Evolutionary conservation across 768 basidiomycete genomes (phyloP).

Genomic region (Auriscalpium vulgare): DNA sequence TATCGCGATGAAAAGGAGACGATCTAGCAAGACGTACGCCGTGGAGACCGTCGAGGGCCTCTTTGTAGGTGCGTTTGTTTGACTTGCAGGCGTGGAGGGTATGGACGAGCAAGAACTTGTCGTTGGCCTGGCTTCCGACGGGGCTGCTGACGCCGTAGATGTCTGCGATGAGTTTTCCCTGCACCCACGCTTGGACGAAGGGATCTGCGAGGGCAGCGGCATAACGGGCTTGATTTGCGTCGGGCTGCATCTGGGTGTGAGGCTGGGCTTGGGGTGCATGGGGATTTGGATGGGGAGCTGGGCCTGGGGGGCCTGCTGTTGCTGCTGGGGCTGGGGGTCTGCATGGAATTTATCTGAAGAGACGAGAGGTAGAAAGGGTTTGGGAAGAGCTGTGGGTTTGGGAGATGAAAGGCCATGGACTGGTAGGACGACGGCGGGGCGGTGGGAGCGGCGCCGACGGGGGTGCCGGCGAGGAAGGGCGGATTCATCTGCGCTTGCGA

Average conservation of each 20-base stretch:
- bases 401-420: too few relatives aligned
- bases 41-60: constrained; percentile 59
- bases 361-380: too few relatives aligned
- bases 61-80: constrained; percentile 47
- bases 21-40: constrained; percentile 36
- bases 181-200: neutral
- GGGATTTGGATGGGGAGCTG: neutral
- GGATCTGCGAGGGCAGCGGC: neutral
- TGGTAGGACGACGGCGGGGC: too few relatives aligned
- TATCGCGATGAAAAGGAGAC: neutral
- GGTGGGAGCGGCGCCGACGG: too few relatives aligned
- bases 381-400: too few relatives aligned
- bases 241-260: neutral
- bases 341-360: neutral
- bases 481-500: too few relatives aligned
- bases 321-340: neutral
- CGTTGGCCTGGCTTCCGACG: constrained; percentile 38
- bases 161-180: constrained; percentile 5
- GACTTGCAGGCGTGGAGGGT: constrained; percentile 30
- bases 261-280: neutral
- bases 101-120: constrained; percentile 53
- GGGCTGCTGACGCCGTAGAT: constrained; percentile 36
- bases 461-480: too few relatives aligned
- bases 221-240: neutral
- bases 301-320: neutral